Evolutionary conservation across 768 basidiomycete genomes (phyloP), one percentile per base, ranked within the genome.

Genomic region (Rubroboletus pulcherrimus): DNA sequence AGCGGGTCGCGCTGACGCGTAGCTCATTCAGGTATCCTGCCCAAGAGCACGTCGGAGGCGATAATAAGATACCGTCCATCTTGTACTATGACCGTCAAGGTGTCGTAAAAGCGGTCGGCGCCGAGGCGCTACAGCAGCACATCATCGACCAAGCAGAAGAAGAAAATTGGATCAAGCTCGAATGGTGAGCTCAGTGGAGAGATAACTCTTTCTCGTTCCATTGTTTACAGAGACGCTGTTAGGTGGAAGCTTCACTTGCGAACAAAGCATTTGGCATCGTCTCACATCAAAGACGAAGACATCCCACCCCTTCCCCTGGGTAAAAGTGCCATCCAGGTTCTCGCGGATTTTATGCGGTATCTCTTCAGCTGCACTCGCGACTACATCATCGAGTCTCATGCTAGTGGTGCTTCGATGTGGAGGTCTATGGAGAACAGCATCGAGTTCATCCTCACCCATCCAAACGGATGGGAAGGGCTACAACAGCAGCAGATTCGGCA

Each of bases 1-100:
- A 19, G 11, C 0, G 3, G 7, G 17, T 29, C 3, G 17, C n/a
- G 3, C 34, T 62, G 33, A 55, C 6, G 1, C 5, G 17, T 6
- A 3, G 2, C 3, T 35, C 34, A 21, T 43, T 12, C 39, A 81
- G 80, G 53, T 80, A 74, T 54, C 81, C 78, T 6, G 75, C 73
- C 1, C 78, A 78, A 54, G 75, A 78, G n/a, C 67, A 73, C 5
- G 66, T 74, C n/a, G 75, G 75, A 4, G 75, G 77, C 5, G 75
- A 79, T 50, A 75, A 71, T 24, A 82, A 80, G 55, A 78, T 82
- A 40, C 80, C 78, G 0, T 77, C 78, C 0, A 66, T 79, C 33
- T 53, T 82, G 14, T 77, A 77, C 54, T 82, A 82, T 55, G 79
- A 80, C 53, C 50, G 58, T 9, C 55, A 68, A n/a, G 79, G 78